Base-by-base conservation (phyloP, 2,329 filamentous ascomycete species). In the Sodiomyces alkalinus region DNA sequence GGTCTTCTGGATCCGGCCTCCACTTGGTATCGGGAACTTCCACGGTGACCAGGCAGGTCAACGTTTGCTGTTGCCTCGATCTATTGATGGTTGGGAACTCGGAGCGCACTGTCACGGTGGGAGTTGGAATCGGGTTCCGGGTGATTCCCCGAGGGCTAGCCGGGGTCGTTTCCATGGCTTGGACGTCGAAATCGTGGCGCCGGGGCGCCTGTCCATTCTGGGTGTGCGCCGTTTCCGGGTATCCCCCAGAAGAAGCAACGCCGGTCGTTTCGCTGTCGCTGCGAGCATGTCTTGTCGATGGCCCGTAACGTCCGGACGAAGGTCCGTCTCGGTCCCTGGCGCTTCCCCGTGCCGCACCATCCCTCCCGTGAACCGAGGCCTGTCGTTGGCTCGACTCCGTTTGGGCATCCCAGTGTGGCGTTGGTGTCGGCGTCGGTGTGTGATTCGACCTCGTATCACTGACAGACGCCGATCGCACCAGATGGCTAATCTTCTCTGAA, bases 61-160 rank as follows among this genome's bases (percentile, higher is more conserved):
- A 62, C 8, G 82, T 90, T 51, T 98, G 90, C 51, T 94, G 90
- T 47, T 93, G 83, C 28, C 86, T 78, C 13, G 86, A 94, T 38
- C 83, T 71, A 51, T 68, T 94, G 44, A 98, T 69, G 2, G 90
- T 96, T 1, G 90, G 90, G 46, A 94, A 98, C 53, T 98, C 90
- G 47, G 87, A 96, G 33, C 87, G 80, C 26, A 98, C 80, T 1
- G 82, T 92, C n/a, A 98, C 85, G 1, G 73, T 80, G 1, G 90
- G 90, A 5, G 85, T 62, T 1, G 90, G 86, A 33, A 96, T 94
- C 0, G 85, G 83, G 41, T 92, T 93, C 42, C 78, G 80, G 7
- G 74, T 66, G 13, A 78, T 66, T 5, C 65, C 56, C 20, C 79
- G 74, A 5, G 83, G 80, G 51, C 74, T 85, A 38, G 71, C 69